A percentile compares a stretch with the other conserved stretches of the same genome.
phyloP scores from a whole-genome alignment of 345 rosid genomes.

The Populus alba region DNA sequence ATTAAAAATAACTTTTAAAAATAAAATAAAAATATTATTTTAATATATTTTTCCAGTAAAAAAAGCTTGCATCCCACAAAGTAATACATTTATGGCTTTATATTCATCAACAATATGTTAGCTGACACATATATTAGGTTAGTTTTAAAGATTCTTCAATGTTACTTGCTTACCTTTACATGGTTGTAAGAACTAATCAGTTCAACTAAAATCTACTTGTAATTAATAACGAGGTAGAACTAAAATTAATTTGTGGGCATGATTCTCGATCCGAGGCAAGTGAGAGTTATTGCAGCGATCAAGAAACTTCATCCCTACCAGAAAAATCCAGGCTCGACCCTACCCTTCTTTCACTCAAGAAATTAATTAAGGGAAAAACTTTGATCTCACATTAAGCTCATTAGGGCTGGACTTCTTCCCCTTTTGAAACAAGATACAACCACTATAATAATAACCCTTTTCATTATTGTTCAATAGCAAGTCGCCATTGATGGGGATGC shows the following conservation, averaged over 20 bases:
- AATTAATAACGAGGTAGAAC: background rate
- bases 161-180: background rate
- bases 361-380: too few species aligned
- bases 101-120: background rate
- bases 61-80: background rate
- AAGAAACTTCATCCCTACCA: too few species aligned
- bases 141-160: background rate
- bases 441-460: background rate
- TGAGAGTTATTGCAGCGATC: too few species aligned
- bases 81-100: background rate
- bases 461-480: background rate
- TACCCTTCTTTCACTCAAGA: too few species aligned
- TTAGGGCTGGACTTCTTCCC: background rate
- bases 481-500: slow-evolving; percentile 1
- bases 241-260: background rate
- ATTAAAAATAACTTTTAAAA: too few species aligned
- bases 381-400: background rate
- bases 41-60: too few species aligned
- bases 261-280: too few species aligned
- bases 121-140: background rate
- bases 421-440: background rate
- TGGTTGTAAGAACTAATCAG: background rate
- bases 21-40: too few species aligned
- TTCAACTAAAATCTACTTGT: too few species aligned
- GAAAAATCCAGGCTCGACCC: too few species aligned